These are phyloP conservation scores for Citrus australasica DNA, from an alignment of 345 rosid genomes.

Conservation along the genomic window DNA sequence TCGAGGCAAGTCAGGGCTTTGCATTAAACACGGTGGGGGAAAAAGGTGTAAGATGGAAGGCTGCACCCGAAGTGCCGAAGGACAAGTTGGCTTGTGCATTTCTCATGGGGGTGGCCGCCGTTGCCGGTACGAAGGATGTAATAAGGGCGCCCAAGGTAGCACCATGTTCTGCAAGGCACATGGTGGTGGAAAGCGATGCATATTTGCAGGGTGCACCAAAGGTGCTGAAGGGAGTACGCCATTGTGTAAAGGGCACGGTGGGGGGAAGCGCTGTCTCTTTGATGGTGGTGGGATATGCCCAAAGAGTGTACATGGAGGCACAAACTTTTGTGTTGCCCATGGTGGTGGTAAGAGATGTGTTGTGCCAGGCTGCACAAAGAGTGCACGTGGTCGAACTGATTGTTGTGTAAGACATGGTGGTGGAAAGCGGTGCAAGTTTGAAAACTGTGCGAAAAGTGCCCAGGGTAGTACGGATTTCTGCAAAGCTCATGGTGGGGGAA, in stretches of 20 bases:
- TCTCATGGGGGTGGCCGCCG: slow-evolving; percentile 98
- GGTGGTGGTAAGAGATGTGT: slow-evolving; percentile 96
- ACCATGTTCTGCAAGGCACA: slow-evolving; percentile 92
- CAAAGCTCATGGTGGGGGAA: slow-evolving; percentile 97
- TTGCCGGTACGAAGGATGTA: slow-evolving; percentile 59
- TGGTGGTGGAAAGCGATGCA: slow-evolving; percentile 94
- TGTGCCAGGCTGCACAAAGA: slow-evolving; percentile 82
- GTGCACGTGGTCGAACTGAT: slow-evolving; percentile 97
- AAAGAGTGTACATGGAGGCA: slow-evolving; percentile 95
- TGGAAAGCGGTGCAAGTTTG: slow-evolving; percentile 72
- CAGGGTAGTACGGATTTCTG: slow-evolving; percentile 97
- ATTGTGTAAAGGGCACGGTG: slow-evolving; percentile 94
- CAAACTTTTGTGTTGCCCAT: slow-evolving; percentile 89
- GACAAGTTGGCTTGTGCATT: slow-evolving; percentile 91
- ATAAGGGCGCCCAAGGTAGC: slow-evolving; percentile 96
- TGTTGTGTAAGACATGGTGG: slow-evolving; percentile 93
- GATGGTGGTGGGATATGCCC: slow-evolving; percentile 98
- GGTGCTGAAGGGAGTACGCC: slow-evolving; percentile 99
- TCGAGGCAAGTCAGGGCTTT: slow-evolving; percentile 89
- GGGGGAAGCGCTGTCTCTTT: slow-evolving; percentile 86
- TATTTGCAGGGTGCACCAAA: slow-evolving; percentile 83
- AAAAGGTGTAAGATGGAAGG: slow-evolving; percentile 80
- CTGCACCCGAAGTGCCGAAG: slow-evolving; percentile 91
- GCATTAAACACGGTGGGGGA: slow-evolving; percentile 96
- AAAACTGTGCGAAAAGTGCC: slow-evolving; percentile 86